Evolutionary conservation across 371 early-diverging fungal genomes (phyloP).

Genomic region (Encephalitozoon intestinalis): DNA sequence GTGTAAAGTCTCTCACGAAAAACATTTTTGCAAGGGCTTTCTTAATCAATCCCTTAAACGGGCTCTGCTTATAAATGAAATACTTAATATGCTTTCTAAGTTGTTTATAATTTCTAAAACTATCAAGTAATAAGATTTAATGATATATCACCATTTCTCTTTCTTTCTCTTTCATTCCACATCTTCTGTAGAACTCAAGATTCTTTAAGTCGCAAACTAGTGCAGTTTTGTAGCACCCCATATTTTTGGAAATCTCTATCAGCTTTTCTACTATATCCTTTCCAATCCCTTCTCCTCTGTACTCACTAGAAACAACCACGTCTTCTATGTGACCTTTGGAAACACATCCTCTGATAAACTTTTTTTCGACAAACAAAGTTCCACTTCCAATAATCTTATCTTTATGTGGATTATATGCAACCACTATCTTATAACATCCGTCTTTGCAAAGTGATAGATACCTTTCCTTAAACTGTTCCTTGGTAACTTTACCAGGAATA

Average conservation of each 20-base stretch:
- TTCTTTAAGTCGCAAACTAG: slow-evolving; percentile 76
- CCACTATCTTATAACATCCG: slow-evolving; percentile 60
- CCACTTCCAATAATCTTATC: slow-evolving; percentile 74
- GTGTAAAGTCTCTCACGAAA: slow-evolving; percentile 51
- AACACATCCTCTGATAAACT: slow-evolving; percentile 78
- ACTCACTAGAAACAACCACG: slow-evolving; percentile 79
- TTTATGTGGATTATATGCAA: slow-evolving; percentile 29
- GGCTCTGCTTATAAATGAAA: neutral
- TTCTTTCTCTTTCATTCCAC: slow-evolving; percentile 72
- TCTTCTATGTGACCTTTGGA: slow-evolving; percentile 68
- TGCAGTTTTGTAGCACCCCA: slow-evolving; percentile 69
- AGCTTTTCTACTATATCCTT: slow-evolving; percentile 55
- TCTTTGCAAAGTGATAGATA: slow-evolving; percentile 64
- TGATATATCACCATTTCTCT: slow-evolving; percentile 55
- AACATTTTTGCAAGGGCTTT: slow-evolving; percentile 49
- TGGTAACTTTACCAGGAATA: slow-evolving; percentile 67
- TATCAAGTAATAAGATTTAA: neutral
- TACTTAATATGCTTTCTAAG: neutral
- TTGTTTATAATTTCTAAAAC: no score
- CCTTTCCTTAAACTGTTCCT: slow-evolving; percentile 65
- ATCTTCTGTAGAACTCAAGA: slow-evolving; percentile 79
- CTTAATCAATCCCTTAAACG: neutral
- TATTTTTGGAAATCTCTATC: slow-evolving; percentile 62
- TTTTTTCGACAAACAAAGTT: slow-evolving; percentile 81
- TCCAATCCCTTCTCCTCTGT: slow-evolving; percentile 76